Conservation (phyloP, 768 basidiomycete species). For the Phanerochaete carnosa region DNA sequence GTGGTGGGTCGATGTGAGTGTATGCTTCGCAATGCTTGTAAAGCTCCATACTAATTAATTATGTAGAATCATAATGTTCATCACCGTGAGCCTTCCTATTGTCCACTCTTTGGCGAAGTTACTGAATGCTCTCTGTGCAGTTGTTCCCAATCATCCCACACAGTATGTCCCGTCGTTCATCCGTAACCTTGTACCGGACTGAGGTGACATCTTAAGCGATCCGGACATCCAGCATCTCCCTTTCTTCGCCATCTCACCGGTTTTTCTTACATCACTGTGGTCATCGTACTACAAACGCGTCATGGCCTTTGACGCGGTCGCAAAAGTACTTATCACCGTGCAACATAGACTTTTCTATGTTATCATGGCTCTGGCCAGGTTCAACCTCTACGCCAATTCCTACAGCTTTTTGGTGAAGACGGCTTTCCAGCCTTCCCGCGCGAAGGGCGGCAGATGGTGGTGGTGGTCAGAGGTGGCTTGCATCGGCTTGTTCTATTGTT, state of each 20-base stretch:
- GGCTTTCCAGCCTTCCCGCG: conserved; percentile 59
- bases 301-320: conserved; percentile 72
- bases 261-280: conserved; percentile 83
- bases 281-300: conserved; percentile 93
- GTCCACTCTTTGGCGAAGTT: not conserved
- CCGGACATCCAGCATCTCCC: conserved; percentile 88
- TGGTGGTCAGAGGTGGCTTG: conserved; percentile 76
- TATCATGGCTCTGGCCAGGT: conserved; percentile 85
- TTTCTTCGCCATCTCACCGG: conserved; percentile 90
- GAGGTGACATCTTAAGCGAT: conserved; percentile 43
- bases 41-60: not conserved
- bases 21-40: not conserved
- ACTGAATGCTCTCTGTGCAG: conserved; percentile 36
- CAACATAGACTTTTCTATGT: conserved; percentile 95
- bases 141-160: conserved; percentile 95
- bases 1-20: conserved; percentile 97
- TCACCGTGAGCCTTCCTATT: conserved; percentile 63
- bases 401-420: conserved; percentile 71
- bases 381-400: conserved; percentile 91
- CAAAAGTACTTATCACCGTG: conserved; percentile 60
- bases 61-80: conserved; percentile 90
- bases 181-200: conserved; percentile 7
- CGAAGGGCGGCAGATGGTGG: conserved; percentile 72
- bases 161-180: conserved; percentile 55
- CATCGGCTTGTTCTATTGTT: conserved; percentile 82